Conservation (phyloP, 352 stramenopile species). For the Phytophthora pseudosyringae region DNA sequence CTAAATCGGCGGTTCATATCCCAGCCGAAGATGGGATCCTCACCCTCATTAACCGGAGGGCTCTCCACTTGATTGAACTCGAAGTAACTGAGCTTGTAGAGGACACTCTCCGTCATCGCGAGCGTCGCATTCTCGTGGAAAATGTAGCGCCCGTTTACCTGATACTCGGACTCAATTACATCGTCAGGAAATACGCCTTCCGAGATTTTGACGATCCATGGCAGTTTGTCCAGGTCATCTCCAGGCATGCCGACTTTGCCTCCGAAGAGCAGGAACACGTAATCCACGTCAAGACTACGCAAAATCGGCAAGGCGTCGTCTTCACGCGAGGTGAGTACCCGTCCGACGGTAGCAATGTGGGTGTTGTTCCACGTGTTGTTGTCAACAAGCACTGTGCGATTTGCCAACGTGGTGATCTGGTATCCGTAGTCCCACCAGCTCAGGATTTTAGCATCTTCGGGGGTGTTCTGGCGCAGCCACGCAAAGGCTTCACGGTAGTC, state of each 20-base stretch:
- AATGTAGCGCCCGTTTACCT: slow-evolving; percentile 72
- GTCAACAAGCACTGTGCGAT: slow-evolving; percentile 91
- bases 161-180: slow-evolving; percentile 87
- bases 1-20: slow-evolving; percentile 72
- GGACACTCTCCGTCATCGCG: slow-evolving; percentile 86
- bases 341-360: slow-evolving; percentile 95
- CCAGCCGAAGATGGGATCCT: slow-evolving; percentile 49
- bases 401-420: slow-evolving; percentile 81
- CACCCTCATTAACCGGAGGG: slow-evolving; percentile 21
- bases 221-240: slow-evolving; percentile 94
- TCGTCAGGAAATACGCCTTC: slow-evolving; percentile 85
- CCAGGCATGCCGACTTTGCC: slow-evolving; percentile 69
- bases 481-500: slow-evolving; percentile 86
- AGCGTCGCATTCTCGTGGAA: slow-evolving; percentile 74
- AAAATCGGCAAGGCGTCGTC: slow-evolving; percentile 77
- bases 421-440: slow-evolving; percentile 92
- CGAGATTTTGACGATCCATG: slow-evolving; percentile 94
- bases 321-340: slow-evolving; percentile 75
- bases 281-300: slow-evolving; percentile 79
- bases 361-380: slow-evolving; percentile 99
- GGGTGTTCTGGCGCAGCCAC: slow-evolving; percentile 83
- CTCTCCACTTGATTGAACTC: slow-evolving; percentile 65
- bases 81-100: slow-evolving; percentile 94
- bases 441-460: slow-evolving; percentile 70
- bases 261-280: slow-evolving; percentile 82